Conservation (phyloP, 805 yeast species). For the Barnettozyma californica region DNA sequence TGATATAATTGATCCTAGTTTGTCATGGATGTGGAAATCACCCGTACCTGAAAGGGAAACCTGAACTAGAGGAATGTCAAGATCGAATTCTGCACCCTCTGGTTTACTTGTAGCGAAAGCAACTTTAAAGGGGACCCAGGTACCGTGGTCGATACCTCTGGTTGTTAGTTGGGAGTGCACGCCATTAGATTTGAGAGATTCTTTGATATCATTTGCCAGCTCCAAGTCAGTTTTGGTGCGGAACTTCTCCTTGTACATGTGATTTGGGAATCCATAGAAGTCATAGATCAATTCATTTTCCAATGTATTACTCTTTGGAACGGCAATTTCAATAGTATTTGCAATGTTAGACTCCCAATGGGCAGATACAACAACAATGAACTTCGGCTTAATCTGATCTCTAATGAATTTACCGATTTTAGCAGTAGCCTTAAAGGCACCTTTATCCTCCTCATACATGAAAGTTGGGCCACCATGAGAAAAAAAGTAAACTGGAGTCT, state of each 20-base stretch:
- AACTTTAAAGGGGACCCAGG: slow-evolving; percentile 74
- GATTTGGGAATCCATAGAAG: slow-evolving; percentile 65
- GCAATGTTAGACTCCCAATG: slow-evolving; percentile 60
- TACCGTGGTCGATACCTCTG: slow-evolving; percentile 82
- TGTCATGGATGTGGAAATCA: slow-evolving; percentile 41
- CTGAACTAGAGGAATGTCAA: slow-evolving; percentile 37
- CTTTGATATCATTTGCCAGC: slow-evolving; percentile 41
- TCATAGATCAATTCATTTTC: slow-evolving; percentile 66
- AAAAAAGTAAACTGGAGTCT: slow-evolving; percentile 56
- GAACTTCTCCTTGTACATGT: slow-evolving; percentile 60
- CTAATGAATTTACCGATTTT: slow-evolving; percentile 48
- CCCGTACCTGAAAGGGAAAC: slow-evolving; percentile 30
- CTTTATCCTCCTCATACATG: slow-evolving; percentile 47
- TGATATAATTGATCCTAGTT: slow-evolving; percentile 51
- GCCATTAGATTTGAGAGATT: slow-evolving; percentile 37
- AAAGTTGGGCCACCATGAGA: slow-evolving; percentile 88
- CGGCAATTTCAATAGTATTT: slow-evolving; percentile 43
- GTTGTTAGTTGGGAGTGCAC: slow-evolving; percentile 38
- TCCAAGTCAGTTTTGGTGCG: slow-evolving; percentile 40
- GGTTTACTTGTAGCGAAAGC: slow-evolving; percentile 45
- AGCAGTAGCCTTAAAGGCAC: slow-evolving; percentile 52
- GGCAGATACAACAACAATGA: slow-evolving; percentile 62
- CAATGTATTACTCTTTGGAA: slow-evolving; percentile 30
- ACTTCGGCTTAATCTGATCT: slow-evolving; percentile 52
- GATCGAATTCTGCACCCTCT: slow-evolving; percentile 20